Evolutionary conservation across 169 alveolate genomes (phyloP).

Genomic region (Plasmodium vivax): DNA sequence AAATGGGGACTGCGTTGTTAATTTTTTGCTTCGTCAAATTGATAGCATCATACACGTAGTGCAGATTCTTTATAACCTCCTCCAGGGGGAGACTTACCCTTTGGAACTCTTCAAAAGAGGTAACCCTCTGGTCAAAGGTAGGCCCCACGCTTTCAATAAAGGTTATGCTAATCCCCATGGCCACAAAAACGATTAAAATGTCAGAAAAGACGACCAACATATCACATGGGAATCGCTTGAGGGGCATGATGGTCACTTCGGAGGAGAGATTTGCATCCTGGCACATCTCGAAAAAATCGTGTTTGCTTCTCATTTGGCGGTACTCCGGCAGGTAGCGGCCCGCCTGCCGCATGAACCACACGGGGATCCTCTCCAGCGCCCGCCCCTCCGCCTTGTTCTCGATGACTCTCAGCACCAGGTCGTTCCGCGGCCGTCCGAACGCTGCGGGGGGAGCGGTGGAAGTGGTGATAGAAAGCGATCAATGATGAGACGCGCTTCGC

Average conservation of each 20-base stretch:
- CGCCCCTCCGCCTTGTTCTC: conserved; percentile 62
- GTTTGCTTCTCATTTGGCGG: conserved; percentile 71
- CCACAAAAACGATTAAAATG: conserved; percentile 87
- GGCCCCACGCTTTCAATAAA: conserved; percentile 74
- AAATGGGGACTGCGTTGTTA: conserved; percentile 82
- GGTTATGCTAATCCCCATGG: conserved; percentile 19
- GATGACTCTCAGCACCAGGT: conserved; percentile 34
- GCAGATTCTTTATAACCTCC: conserved; percentile 76
- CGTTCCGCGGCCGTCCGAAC: conserved; percentile 41
- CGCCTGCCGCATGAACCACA: conserved; percentile 91
- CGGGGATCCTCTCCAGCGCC: conserved; percentile 78
- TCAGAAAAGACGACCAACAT: conserved; percentile 89
- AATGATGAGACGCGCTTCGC: neutral
- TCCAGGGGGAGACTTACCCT: conserved; percentile 57
- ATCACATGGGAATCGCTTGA: conserved; percentile 79
- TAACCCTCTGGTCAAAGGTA: conserved; percentile 71
- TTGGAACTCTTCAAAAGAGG: conserved; percentile 29
- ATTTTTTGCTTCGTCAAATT: conserved; percentile 76
- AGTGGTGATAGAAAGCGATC: neutral
- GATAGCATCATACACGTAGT: conserved; percentile 84
- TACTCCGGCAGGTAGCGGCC: conserved; percentile 90
- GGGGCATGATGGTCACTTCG: conserved; percentile 88
- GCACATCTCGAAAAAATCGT: conserved; percentile 86
- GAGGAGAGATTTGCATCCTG: conserved; percentile 86
- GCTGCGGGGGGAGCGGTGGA: neutral